These are phyloP conservation scores for Populus deltoides DNA, from an alignment of 345 rosid genomes.

Conservation along the genomic window DNA sequence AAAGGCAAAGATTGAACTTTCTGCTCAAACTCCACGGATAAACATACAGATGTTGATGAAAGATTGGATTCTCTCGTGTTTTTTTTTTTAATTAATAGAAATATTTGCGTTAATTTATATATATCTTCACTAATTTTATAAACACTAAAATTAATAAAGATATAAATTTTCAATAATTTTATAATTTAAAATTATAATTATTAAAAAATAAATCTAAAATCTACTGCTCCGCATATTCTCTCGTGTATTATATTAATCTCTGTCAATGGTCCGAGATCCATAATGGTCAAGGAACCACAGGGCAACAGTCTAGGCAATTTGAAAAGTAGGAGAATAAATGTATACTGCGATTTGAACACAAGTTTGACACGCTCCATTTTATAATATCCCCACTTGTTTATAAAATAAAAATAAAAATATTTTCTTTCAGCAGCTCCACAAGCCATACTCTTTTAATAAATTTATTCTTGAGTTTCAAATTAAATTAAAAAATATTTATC, in stretches of 20 bases:
- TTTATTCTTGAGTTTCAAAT: too few species aligned
- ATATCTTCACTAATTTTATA: too few species aligned
- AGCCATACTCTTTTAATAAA: too few species aligned
- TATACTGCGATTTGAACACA: neutral
- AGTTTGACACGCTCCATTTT: slow-evolving; percentile 15
- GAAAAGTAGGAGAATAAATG: slow-evolving; percentile 1
- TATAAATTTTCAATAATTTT: too few species aligned
- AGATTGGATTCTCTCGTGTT: neutral
- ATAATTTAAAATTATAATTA: too few species aligned
- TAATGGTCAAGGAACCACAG: neutral
- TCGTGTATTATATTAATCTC: neutral
- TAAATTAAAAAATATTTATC: too few species aligned
- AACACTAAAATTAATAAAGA: too few species aligned
- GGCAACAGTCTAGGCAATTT: neutral
- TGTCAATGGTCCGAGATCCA: neutral
- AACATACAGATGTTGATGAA: neutral
- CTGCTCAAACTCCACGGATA: neutral
- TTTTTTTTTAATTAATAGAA: too few species aligned
- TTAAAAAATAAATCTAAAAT: too few species aligned
- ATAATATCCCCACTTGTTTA: neutral
- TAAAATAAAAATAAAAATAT: too few species aligned
- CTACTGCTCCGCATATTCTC: neutral
- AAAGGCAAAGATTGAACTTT: neutral
- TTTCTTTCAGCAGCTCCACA: too few species aligned
- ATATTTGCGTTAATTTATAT: too few species aligned